phyloP scores from a whole-genome alignment of 768 basidiomycete genomes.

The Nevesoporus exiguus region DNA sequence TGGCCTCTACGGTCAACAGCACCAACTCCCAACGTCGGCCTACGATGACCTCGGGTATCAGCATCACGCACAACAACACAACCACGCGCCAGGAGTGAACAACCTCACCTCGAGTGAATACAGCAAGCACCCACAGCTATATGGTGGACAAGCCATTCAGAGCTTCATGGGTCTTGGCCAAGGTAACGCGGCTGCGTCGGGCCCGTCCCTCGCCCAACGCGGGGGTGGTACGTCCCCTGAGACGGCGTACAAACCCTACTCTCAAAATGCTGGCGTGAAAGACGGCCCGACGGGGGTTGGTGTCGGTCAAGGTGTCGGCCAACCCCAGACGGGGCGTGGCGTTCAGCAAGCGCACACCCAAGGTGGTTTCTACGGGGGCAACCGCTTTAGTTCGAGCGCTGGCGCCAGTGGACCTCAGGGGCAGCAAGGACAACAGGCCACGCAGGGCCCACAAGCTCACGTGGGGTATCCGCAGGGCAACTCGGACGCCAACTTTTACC shows the following conservation, averaged over 20 bases:
- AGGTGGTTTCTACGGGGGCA: slow-evolving; percentile 44
- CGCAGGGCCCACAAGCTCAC: slow-evolving; percentile 37
- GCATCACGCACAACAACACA: slow-evolving; percentile 54
- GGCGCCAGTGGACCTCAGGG: slow-evolving; percentile 46
- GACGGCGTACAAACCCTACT: slow-evolving; percentile 72
- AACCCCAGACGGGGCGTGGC: slow-evolving; percentile 40
- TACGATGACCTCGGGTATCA: slow-evolving; percentile 54
- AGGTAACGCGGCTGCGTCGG: slow-evolving; percentile 38
- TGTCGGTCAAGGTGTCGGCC: slow-evolving; percentile 32
- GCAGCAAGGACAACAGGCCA: slow-evolving; percentile 41
- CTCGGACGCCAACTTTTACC: slow-evolving; percentile 66
- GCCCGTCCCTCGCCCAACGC: slow-evolving; percentile 44
- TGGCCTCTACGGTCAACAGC: slow-evolving; percentile 62
- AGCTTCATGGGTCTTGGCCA: slow-evolving; percentile 68
- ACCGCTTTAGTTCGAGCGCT: slow-evolving; percentile 42
- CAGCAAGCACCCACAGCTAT: slow-evolving; percentile 43
- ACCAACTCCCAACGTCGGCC: slow-evolving; percentile 41
- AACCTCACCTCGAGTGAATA: slow-evolving; percentile 42
- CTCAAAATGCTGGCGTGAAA: slow-evolving; percentile 48
- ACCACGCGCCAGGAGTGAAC: slow-evolving; percentile 46
- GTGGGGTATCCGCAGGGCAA: slow-evolving; percentile 51
- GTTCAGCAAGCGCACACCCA: slow-evolving; percentile 44
- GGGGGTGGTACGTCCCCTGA: slow-evolving; percentile 60
- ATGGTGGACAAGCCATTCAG: slow-evolving; percentile 58
- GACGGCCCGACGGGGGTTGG: slow-evolving; percentile 51